Base-by-base conservation (phyloP, 768 basidiomycete species). In the Lactarius deliciosus region DNA sequence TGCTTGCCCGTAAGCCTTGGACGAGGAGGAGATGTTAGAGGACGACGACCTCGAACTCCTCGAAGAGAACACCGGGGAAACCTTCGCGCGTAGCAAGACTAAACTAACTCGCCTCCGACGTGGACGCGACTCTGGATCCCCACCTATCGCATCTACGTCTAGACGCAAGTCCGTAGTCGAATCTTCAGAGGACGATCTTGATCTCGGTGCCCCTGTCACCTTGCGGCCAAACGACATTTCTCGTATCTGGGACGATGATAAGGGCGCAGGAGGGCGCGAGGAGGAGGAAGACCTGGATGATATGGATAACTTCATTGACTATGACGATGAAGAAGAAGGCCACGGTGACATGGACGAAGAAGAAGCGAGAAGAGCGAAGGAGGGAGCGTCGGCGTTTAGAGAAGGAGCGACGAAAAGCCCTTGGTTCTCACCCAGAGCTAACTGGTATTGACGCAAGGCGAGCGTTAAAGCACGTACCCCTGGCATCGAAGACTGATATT, bases 41-140 rank as follows among this genome's bases (percentile, higher is more conserved):
- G 97, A 98, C 40, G 82, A 87, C 80, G 82, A 97, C 81, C 77
- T 98, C 70, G 96, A 96, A 73, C 82, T 91, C 4, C 73, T 91
- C 28, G 85, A 87, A 70, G 88, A 91, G 77, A 98, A 97, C 71
- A 94, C 92, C 13, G 95, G 96, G 11, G 82, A 85, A 3, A 83
- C 87, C 2, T 90, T 91, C 77, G 75, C 77, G 54, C 73, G 74
- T 30, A 71, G 69, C 57, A 85, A 87, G 74, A 86, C 86, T 72
- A 85, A 88, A 61, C 78, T 96, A 55, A 94, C 86, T 65, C 82
- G 89, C 65, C 82, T 85, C 74, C 88, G 94, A 64, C 87, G 92
- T 65, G 86, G 87, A 36, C 86, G 87, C 68, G 85, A 85, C 70
- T 88, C 89, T 5, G 85, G 84, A 59, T 92, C 91, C 16, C 86